These are phyloP conservation scores for Dalbergia cochinchinensis DNA, from an alignment of 306 rosid genomes.

Conservation along the genomic window DNA sequence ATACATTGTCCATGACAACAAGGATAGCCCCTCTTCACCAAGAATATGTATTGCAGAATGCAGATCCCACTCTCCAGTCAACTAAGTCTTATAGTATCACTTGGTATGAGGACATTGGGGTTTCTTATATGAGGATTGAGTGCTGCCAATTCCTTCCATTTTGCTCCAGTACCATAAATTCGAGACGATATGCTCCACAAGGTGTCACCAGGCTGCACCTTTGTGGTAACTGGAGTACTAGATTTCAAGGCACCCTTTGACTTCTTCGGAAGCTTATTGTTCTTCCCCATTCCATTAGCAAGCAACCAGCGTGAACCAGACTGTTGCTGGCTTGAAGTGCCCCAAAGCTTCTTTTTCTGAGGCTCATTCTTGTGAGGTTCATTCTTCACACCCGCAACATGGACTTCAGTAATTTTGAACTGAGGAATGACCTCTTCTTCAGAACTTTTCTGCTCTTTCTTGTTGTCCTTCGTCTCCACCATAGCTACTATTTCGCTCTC, in stretches of 20 bases:
- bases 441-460: slow-evolving; percentile 50
- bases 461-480: slow-evolving; percentile 53
- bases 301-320: slow-evolving; percentile 96
- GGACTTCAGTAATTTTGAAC: slow-evolving; percentile 86
- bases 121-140: slow-evolving; percentile 73
- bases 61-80: slow-evolving; percentile 42
- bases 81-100: slow-evolving; percentile 61
- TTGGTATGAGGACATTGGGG: slow-evolving; percentile 73
- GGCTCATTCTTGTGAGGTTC: slow-evolving; percentile 43
- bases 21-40: slow-evolving; percentile 13
- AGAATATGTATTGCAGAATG: slow-evolving; percentile 22
- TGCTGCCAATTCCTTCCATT: slow-evolving; percentile 70
- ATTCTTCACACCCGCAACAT: slow-evolving; percentile 75
- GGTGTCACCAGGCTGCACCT: slow-evolving; percentile 78
- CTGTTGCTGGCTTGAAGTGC: slow-evolving; percentile 72
- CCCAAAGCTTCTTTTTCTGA: slow-evolving; percentile 76
- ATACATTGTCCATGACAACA: neutral
- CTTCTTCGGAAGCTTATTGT: slow-evolving; percentile 71
- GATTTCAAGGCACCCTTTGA: slow-evolving; percentile 70
- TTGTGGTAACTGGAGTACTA: slow-evolving; percentile 57
- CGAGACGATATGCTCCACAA: slow-evolving; percentile 91
- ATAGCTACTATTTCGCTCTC: slow-evolving; percentile 50
- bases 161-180: slow-evolving; percentile 59
- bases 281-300: slow-evolving; percentile 90
- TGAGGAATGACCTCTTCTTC: slow-evolving; percentile 76